Percentiles rank a stretch among this genome's conserved stretches.
phyloP scores from a whole-genome alignment of 139 green algal species.

The Chlorella vulgaris region DNA sequence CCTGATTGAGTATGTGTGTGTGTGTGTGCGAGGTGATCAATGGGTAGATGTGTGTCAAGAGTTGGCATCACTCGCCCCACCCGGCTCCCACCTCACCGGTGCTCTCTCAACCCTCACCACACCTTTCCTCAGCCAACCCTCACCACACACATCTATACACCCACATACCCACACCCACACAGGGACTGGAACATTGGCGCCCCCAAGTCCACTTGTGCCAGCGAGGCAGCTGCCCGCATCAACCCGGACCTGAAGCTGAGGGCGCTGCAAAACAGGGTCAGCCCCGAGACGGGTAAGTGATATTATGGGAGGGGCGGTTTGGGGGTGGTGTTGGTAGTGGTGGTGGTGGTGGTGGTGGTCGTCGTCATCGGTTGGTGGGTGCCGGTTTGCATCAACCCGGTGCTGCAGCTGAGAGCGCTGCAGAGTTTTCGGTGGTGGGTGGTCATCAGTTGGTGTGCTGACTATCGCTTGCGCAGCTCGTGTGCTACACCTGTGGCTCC shows the following conservation, averaged over 20 bases:
- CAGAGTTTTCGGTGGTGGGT: too few relatives aligned
- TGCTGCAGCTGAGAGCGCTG: too few relatives aligned
- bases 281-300: slow-evolving; percentile 83
- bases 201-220: slow-evolving; percentile 84
- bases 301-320: background rate
- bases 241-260: slow-evolving; percentile 79
- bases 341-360: background rate
- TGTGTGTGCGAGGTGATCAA: too few relatives aligned
- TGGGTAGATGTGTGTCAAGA: too few relatives aligned
- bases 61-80: too few relatives aligned
- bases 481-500: too few relatives aligned
- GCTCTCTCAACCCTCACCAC: background rate
- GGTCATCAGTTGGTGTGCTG: too few relatives aligned
- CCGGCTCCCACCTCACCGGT: too few relatives aligned
- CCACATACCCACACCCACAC: slow-evolving; percentile 88
- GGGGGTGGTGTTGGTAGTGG: background rate
- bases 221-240: slow-evolving; percentile 76
- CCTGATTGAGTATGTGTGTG: too few relatives aligned
- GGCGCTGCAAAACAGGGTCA: slow-evolving; percentile 95
- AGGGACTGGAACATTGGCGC: slow-evolving; percentile 95
- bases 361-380: too few relatives aligned
- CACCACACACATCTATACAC: background rate
- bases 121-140: background rate
- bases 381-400: too few relatives aligned
- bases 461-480: too few relatives aligned